Evolutionary conservation across 768 basidiomycete genomes (phyloP), one percentile per base, ranked within the genome.

Genomic region (Russula sp.): DNA sequence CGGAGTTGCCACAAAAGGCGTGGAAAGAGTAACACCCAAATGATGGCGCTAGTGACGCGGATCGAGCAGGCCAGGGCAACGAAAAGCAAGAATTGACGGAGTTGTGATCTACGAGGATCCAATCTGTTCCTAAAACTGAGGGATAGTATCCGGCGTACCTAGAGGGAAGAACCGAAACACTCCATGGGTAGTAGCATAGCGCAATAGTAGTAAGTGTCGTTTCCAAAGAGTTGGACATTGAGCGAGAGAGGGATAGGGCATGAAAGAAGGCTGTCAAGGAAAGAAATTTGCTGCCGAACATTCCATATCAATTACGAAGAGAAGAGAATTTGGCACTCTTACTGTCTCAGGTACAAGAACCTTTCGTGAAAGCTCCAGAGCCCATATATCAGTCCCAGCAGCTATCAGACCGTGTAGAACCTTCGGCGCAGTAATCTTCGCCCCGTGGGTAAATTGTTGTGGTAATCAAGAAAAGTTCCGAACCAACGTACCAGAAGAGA

Each of bases 151-250:
- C 14, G 25, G 67, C 72, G 5, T 61, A 70, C 68, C 70, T 68
- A 18, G 42, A 39, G 1, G 54, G 56, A 3, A 53, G 20, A 32
- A 38, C 14, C 3, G 62, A 43, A 1, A 62, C 3, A 63, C 81
- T 75, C 88, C 88, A 91, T 0, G 88, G 94, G 73, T 90, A 98
- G 69, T 80, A 80, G 13, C 77, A 75, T 58, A 96, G 79, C 1
- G 94, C 95, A 45, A 88, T 73, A 0, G 85, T 85, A 0, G 90
- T 88, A 46, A 98, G 74, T 0, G 91, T 85, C 0, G 93, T 93
- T 70, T 99, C 97, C 32, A 95, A 75, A 13, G 93, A 95, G 70
- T 98, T 99, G 35, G 93, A 95, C 56, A 98, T 75, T 0, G 94
- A 90, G 39, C 97, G 82, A 4, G 94, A 88, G 29, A 97, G 76